Base-by-base conservation (phyloP, 2,329 filamentous ascomycete species). In the Arthrobotrys sinensis region DNA sequence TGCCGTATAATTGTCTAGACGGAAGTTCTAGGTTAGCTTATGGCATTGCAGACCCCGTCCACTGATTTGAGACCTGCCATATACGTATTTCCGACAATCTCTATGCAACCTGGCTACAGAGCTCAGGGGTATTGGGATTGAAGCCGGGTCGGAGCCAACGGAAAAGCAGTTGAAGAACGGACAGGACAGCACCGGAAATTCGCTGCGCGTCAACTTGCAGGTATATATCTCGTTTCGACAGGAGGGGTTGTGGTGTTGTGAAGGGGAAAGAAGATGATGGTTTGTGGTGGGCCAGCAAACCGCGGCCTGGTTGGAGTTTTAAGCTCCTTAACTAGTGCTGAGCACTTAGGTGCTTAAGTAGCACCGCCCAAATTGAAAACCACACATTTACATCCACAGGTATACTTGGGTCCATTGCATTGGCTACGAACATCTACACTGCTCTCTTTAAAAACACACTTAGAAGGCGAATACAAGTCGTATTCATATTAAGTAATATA, bases 221-320 rank as follows among this genome's bases (percentile, higher is more conserved):
- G n/a, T 67, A 63, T 63, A 64, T 64, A 64, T 14, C 55, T 52
- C 45, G 32, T 32, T 45, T 52, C 34, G 57, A 57, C 28, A 52
- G 67, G 71, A 76, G 71, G 71, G 71, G 71, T 68, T 76, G 36
- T 69, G 71, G 50, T 76, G 71, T 68, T 76, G 71, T 16, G 50
- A 43, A 36, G 50, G 62, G 63, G 63, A 68, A 53, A 36, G 38
- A 71, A 43, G 28, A 53, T 48, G 52, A 46, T 60, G 40, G 21
- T 64, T 64, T 48, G 36, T 28, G 55, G 55, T 19, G 36, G 55
- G 55, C 34, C 55, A 60, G 55, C 55, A 60, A 60, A 60, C 55
- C 36, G 55, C 55, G 19, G 52, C 5, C 55, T 10, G 36, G 16
- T 28, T 60, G 36, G 36, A 38, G 53, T 60, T 40, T 40, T 60